These are phyloP conservation scores for Carallia brachiata DNA, from an alignment of 345 rosid genomes.

Conservation along the genomic window DNA sequence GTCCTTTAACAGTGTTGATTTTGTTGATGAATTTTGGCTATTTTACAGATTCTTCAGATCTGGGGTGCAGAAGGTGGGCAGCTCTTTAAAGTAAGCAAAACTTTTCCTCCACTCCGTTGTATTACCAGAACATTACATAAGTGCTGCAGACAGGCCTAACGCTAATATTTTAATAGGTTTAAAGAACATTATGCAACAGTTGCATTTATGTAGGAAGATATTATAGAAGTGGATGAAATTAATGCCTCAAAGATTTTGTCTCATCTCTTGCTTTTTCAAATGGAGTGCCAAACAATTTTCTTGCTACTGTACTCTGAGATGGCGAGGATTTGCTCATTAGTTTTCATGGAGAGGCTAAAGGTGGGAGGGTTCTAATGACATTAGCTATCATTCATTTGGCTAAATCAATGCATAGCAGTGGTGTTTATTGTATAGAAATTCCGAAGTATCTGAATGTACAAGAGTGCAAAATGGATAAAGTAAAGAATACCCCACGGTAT, in stretches of 20 bases:
- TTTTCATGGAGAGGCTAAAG: too few species aligned
- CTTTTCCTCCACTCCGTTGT: not conserved
- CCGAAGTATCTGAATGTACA: not conserved
- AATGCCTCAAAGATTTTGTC: not conserved
- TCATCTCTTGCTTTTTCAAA: not conserved
- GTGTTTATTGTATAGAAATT: not conserved
- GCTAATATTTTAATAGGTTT: not conserved
- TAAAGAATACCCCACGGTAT: not conserved
- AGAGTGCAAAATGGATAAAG: not conserved
- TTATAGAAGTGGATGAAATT: not conserved
- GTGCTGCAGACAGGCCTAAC: not conserved
- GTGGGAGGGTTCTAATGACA: too few species aligned
- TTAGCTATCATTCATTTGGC: too few species aligned
- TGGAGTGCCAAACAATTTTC: not conserved
- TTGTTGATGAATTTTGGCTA: not conserved
- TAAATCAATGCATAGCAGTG: not conserved
- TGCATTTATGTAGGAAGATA: not conserved
- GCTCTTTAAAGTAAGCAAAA: constrained; percentile 37
- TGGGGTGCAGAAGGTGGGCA: constrained; percentile 48
- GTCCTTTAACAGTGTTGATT: not conserved
- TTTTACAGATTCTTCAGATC: constrained; percentile 44
- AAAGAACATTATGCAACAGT: too few species aligned
- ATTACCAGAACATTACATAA: not conserved
- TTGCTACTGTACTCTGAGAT: not conserved
- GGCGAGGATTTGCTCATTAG: too few species aligned